Conservation (phyloP, 352 stramenopile genomes). For the Phytophthora vignae region DNA sequence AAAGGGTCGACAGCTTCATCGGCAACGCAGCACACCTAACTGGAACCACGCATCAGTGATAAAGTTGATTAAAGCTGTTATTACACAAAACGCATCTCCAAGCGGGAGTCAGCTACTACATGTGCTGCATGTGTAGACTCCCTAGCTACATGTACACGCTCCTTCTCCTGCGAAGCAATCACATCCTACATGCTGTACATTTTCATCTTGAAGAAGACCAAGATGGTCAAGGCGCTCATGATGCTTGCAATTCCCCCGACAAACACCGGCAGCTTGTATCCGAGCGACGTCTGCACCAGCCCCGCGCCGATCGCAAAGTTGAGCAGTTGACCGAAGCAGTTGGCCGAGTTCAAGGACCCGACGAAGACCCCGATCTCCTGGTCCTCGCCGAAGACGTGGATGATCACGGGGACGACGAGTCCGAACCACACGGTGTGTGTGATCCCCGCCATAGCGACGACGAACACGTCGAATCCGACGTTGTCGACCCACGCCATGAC, state of each 20-base stretch:
- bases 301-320: conserved; percentile 45
- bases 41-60: conserved; percentile 31
- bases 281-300: conserved; percentile 41
- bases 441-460: conserved; percentile 45
- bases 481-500: conserved; percentile 42
- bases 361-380: conserved; percentile 55
- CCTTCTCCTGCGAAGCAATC: background rate
- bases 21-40: background rate
- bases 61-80: conserved; percentile 6
- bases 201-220: conserved; percentile 54
- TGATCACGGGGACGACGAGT: conserved; percentile 52
- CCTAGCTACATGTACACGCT: background rate
- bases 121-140: no score
- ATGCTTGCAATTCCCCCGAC: conserved; percentile 42
- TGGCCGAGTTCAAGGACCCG: conserved; percentile 58
- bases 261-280: conserved; percentile 53
- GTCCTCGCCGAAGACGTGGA: conserved; percentile 53
- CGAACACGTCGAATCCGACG: conserved; percentile 32
- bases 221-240: conserved; percentile 35
- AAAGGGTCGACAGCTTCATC: conserved; percentile 13
- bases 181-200: conserved; percentile 44
- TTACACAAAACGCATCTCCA: background rate
- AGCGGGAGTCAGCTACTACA: background rate
- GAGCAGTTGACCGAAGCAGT: conserved; percentile 48
- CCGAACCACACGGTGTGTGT: conserved; percentile 50